phyloP scores from a whole-genome alignment of 2,329 filamentous ascomycete genomes.

The Diaporthe longicolla region DNA sequence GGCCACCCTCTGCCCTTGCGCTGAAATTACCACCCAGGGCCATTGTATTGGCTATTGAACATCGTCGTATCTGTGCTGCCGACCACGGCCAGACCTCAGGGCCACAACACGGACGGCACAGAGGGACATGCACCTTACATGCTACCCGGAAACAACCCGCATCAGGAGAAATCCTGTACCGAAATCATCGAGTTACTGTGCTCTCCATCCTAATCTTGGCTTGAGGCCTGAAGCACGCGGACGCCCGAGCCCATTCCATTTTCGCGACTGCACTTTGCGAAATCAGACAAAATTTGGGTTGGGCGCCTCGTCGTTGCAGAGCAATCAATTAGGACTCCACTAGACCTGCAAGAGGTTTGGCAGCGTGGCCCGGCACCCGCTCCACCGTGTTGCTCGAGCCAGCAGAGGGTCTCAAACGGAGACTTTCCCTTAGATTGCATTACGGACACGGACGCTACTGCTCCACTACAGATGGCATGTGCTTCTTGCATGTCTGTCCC shows the following conservation, averaged over 20 bases:
- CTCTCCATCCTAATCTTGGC: constrained; percentile 34
- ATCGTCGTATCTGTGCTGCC: constrained; percentile 27
- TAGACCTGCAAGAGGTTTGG: constrained; percentile 36
- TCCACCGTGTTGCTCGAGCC: constrained; percentile 8
- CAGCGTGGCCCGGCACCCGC: constrained; percentile 25
- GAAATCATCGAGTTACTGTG: constrained; percentile 17
- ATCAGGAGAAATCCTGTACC: constrained; percentile 25
- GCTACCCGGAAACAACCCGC: constrained; percentile 8
- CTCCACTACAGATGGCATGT: constrained; percentile 43
- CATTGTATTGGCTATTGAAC: constrained; percentile 13
- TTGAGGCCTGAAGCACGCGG: constrained; percentile 22
- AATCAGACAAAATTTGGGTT: constrained; percentile 38
- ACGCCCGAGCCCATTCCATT: constrained; percentile 14
- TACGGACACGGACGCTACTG: constrained; percentile 41
- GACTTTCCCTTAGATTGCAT: constrained; percentile 43
- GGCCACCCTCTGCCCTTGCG: constrained; percentile 16
- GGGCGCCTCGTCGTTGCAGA: constrained; percentile 39
- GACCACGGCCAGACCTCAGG: constrained; percentile 5
- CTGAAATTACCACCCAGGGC: constrained; percentile 19
- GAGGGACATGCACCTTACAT: constrained; percentile 13
- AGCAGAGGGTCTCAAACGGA: constrained; percentile 40
- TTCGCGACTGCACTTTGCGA: constrained; percentile 13
- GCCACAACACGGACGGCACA: constrained; percentile 16
- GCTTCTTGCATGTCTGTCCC: constrained; percentile 38
- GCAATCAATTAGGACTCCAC: constrained; percentile 41